Evolutionary conservation across 257 asterid genomes (phyloP).

Genomic region (Thymus quinquecostatus): DNA sequence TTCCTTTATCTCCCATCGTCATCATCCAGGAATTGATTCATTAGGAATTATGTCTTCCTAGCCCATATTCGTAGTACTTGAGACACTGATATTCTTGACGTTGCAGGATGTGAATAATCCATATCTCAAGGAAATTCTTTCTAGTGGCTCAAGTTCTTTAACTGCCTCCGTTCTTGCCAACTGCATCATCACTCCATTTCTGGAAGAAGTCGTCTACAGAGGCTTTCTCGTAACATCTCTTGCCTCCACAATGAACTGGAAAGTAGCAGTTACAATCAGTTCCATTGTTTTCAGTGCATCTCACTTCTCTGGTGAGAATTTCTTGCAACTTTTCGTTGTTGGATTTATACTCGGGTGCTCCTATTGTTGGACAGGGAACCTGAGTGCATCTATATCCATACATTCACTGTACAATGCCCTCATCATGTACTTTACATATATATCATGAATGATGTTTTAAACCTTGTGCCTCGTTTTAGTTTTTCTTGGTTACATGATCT

Average conservation of each 20-base stretch:
- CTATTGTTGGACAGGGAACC: slow-evolving; percentile 85
- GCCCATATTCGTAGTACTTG: neutral
- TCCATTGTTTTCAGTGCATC: slow-evolving; percentile 73
- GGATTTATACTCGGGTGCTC: slow-evolving; percentile 78
- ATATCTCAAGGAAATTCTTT: slow-evolving; percentile 61
- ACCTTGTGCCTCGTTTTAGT: neutral
- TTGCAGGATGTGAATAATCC: slow-evolving; percentile 72
- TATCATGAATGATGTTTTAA: slow-evolving; percentile 39
- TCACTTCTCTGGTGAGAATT: slow-evolving; percentile 82
- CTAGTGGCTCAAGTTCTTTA: slow-evolving; percentile 53
- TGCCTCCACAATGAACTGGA: slow-evolving; percentile 74
- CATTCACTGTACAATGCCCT: slow-evolving; percentile 84
- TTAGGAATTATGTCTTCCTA: too few relatives aligned
- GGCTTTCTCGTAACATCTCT: slow-evolving; percentile 77
- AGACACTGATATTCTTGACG: slow-evolving; percentile 10
- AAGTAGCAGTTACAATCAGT: slow-evolving; percentile 62
- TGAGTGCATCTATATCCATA: slow-evolving; percentile 54
- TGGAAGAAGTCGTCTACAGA: slow-evolving; percentile 86
- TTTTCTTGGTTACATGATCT: neutral
- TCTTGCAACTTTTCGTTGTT: slow-evolving; percentile 59
- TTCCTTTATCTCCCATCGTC: neutral
- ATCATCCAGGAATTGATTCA: neutral
- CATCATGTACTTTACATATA: slow-evolving; percentile 47
- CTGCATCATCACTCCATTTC: slow-evolving; percentile 70
- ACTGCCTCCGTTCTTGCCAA: slow-evolving; percentile 55